Evolutionary conservation across 2,329 filamentous ascomycete species (phyloP).

Genomic region (Hypoxylon sp.): DNA sequence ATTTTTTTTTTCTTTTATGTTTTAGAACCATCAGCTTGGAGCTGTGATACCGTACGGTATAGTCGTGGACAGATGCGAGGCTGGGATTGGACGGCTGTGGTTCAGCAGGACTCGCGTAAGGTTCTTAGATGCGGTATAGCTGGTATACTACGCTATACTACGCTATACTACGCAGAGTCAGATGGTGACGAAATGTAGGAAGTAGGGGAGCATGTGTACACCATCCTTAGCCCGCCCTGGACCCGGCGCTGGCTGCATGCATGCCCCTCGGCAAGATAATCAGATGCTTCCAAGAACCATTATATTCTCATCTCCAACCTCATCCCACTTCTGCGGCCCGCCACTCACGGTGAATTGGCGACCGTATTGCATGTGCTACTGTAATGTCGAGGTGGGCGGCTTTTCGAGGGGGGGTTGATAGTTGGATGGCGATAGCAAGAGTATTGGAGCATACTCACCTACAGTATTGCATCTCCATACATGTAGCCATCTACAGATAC

Average conservation of each 20-base stretch:
- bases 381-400: conserved; percentile 17
- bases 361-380: conserved; percentile 29
- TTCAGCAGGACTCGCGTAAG: conserved; percentile 7
- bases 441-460: background rate
- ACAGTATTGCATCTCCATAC: too few species aligned
- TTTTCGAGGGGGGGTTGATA: background rate
- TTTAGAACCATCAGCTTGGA: too few species aligned
- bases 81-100: conserved; percentile 24
- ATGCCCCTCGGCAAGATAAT: conserved; percentile 35
- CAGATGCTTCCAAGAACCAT: conserved; percentile 29
- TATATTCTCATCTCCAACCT: conserved; percentile 28
- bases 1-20: too few species aligned
- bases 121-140: conserved; percentile 14
- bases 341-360: conserved; percentile 8
- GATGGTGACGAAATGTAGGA: conserved; percentile 37
- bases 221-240: conserved; percentile 24
- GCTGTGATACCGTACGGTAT: conserved; percentile 21
- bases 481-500: too few species aligned
- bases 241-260: conserved; percentile 26
- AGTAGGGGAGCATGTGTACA: conserved; percentile 30
- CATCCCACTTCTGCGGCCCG: conserved; percentile 13
- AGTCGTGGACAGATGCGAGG: conserved; percentile 16
- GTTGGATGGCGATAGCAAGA: background rate
- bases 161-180: conserved; percentile 31
- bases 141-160: too few species aligned